phyloP scores from a whole-genome alignment of 192 early-diverging fungal species.

The Spizellomyces punctatus region DNA sequence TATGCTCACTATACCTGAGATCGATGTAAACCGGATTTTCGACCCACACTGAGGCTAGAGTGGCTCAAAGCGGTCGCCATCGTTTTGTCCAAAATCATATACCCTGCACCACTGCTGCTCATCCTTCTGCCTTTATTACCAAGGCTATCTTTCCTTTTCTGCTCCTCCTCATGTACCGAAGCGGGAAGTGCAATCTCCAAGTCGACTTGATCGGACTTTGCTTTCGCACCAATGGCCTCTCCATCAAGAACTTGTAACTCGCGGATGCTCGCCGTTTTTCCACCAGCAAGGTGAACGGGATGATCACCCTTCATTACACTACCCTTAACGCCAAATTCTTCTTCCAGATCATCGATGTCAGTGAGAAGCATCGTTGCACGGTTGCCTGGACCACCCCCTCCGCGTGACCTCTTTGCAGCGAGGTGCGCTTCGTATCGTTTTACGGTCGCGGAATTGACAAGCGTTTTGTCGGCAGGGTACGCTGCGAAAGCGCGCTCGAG shows the following conservation, averaged over 20 bases:
- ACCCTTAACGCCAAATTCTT: conserved; percentile 12
- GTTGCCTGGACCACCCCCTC: background rate
- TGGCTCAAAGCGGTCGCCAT: conserved; percentile 27
- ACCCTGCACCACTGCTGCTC: conserved; percentile 15
- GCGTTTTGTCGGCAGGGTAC: conserved; percentile 45
- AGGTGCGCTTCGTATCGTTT: conserved; percentile 35
- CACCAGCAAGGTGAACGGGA: conserved; percentile 21
- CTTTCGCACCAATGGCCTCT: background rate
- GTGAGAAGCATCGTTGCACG: background rate
- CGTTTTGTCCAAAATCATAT: conserved; percentile 25
- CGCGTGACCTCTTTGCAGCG: conserved; percentile 26
- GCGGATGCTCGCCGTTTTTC: conserved; percentile 5
- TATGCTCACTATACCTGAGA: too few species aligned
- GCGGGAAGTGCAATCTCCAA: background rate
- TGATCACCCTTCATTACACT: conserved; percentile 22
- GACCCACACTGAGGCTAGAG: background rate
- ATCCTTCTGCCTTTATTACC: background rate
- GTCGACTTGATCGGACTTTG: background rate
- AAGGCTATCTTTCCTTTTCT: background rate
- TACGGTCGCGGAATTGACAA: conserved; percentile 38
- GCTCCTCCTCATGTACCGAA: conserved; percentile 6
- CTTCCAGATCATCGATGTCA: conserved; percentile 11
- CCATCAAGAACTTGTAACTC: background rate
- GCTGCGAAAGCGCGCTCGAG: conserved; percentile 44
- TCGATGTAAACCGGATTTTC: too few species aligned